Evolutionary conservation across 495 filamentous ascomycete genomes (phyloP).

Genomic region (Penicillium manginii): DNA sequence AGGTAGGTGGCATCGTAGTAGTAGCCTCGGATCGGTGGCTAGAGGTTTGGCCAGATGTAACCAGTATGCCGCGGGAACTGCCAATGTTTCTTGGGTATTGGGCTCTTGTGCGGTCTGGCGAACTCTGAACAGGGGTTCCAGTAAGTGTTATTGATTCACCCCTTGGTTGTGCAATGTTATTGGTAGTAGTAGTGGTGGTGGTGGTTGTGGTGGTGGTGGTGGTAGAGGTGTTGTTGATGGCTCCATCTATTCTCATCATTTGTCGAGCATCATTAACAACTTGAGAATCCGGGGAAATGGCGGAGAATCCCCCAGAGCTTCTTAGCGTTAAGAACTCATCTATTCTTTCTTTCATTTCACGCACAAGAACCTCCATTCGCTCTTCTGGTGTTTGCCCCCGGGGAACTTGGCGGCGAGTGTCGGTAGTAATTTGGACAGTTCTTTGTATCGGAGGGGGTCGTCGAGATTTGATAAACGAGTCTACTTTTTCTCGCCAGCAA

Average conservation of each 20-base stretch:
- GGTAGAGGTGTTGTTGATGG: background rate
- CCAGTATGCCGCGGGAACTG: no score
- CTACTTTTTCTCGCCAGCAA: conserved; percentile 24
- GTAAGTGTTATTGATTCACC: background rate
- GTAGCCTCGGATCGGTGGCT: no score
- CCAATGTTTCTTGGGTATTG: no score
- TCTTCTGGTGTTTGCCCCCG: background rate
- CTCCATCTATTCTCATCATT: background rate
- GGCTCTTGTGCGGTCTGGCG: no score
- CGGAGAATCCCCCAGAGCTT: background rate
- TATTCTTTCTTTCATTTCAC: background rate
- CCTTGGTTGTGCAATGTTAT: background rate
- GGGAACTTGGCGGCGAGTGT: background rate
- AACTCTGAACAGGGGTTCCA: background rate
- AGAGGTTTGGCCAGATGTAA: no score
- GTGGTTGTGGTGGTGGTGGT: background rate
- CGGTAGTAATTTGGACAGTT: background rate
- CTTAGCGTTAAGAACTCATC: background rate
- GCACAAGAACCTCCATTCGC: background rate
- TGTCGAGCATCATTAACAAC: background rate
- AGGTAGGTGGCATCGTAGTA: no score
- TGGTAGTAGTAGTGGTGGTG: background rate
- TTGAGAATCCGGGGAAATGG: background rate
- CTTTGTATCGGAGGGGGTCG: background rate
- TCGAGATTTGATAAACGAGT: conserved; percentile 13